Conservation (phyloP, 306 rosid species). For the Mimosa pudica region DNA sequence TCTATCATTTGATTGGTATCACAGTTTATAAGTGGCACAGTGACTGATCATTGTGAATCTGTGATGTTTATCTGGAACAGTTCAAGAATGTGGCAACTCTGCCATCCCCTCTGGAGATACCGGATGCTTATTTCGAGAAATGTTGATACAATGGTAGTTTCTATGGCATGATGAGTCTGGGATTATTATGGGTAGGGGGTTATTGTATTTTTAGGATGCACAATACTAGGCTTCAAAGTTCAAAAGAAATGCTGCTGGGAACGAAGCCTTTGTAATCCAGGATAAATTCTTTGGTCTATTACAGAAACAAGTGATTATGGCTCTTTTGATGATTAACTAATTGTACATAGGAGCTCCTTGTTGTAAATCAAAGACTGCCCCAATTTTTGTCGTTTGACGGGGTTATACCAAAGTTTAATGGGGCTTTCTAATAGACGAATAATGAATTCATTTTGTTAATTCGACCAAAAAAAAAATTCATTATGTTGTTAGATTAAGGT, state of each 20-base stretch:
- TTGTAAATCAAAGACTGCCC: conserved; percentile 1
- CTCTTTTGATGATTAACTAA: background rate
- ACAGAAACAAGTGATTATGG: background rate
- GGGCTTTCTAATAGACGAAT: background rate
- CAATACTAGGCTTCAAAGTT: background rate
- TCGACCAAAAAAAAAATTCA: too few relatives aligned
- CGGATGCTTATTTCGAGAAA: conserved; percentile 45
- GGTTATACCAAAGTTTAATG: background rate
- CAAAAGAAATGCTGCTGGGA: background rate
- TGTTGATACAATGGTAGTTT: background rate
- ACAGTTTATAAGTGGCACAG: background rate
- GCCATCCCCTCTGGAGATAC: conserved; percentile 70
- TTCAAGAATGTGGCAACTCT: conserved; percentile 63
- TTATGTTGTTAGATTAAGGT: background rate
- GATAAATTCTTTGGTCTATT: background rate
- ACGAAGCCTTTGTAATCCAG: background rate
- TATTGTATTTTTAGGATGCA: background rate
- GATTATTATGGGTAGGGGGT: background rate
- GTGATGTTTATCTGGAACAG: conserved; percentile 46
- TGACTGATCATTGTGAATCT: conserved; percentile 4
- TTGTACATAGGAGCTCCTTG: background rate
- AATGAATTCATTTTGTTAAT: too few relatives aligned
- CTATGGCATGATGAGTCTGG: background rate
- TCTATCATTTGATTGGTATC: background rate
- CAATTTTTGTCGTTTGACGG: background rate